Base-by-base conservation (phyloP, 257 asterid species). In the Avicennia marina region DNA sequence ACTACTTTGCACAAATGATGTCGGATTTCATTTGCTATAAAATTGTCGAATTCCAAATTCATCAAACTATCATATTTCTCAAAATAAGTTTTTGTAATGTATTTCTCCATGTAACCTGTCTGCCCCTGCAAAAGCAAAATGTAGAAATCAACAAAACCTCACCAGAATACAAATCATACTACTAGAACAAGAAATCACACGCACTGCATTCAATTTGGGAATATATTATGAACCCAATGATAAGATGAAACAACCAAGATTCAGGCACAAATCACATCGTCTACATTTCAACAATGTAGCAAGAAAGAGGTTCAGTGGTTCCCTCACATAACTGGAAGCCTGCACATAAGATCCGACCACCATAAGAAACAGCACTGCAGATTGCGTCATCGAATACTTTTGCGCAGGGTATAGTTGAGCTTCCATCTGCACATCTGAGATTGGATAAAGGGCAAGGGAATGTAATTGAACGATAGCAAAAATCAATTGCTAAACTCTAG, bases 81-180 rank as follows among this genome's bases (percentile, higher is more conserved):
- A 43, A 91, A 85, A 53, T 83, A 91, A 0, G 56, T 52, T 26
- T 73, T 44, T 15, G 87, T 6, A 19, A 90, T 72, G 71, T 67
- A 85, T 58, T 67, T 70, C 39, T 62, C 76, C 53, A 39, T 15
- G 27, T 31, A 64, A 59, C 34, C 62, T 48, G 52, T 58, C 33
- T 69, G 65, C 55, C 47, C 81, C 90, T 81, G 75, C 42, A 60
- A 59, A 58, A 20, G 32, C 15, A 20, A 60, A 52, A 51, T 19
- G 31, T 22, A 63, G 45, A 50, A 42, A 19, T 18, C 64, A 57
- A 36, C 22, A n/a, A 17, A 49, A n/a, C n/a, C n/a, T n/a, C 27
- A 58, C 12, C 38, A 33, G 7, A 8, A 17, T 34, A 63, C 5
- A 45, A 19, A 19, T 9, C 12, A 12, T 27, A 40, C 47, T 18